These are phyloP conservation scores for Eremothecium gossypii DNA, from an alignment of 1,139 yeast species.

Conservation along the genomic window DNA sequence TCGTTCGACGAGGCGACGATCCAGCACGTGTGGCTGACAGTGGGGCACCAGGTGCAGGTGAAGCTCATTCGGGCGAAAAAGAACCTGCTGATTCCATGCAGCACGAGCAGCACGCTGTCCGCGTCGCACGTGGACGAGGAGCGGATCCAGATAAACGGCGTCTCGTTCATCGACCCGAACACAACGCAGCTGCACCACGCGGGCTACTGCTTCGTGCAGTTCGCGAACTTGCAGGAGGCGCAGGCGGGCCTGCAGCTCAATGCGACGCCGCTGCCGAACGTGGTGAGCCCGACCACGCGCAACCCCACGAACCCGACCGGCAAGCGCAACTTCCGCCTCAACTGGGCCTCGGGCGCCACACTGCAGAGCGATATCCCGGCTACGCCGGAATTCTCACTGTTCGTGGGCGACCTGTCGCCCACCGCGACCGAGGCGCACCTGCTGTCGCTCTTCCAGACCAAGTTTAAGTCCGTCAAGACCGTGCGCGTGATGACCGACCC, in stretches of 20 bases:
- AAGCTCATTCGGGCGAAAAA: constrained; percentile 52
- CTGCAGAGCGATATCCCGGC: constrained; percentile 24
- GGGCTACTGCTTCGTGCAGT: constrained; percentile 83
- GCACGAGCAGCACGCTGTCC: constrained; percentile 17
- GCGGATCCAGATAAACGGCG: constrained; percentile 27
- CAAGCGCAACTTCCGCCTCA: constrained; percentile 51
- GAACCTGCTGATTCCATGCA: constrained; percentile 26
- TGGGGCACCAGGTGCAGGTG: constrained; percentile 43
- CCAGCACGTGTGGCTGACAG: constrained; percentile 53
- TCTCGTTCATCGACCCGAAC: constrained; percentile 27
- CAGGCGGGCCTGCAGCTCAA: constrained; percentile 62
- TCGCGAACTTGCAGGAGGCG: constrained; percentile 56
- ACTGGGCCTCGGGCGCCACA: constrained; percentile 80
- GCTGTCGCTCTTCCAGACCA: constrained; percentile 57
- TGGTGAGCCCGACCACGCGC: constrained; percentile 32
- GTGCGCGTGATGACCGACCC: constrained; percentile 85
- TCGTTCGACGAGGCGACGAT: constrained; percentile 71
- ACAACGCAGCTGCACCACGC: constrained; percentile 41
- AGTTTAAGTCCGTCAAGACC: constrained; percentile 68
- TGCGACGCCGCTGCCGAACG: constrained; percentile 58
- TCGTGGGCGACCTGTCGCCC: constrained; percentile 78
- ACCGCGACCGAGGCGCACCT: constrained; percentile 68
- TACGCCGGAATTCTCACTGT: constrained; percentile 56
- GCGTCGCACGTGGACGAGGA: constrained; percentile 5
- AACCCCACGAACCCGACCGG: constrained; percentile 24